Conservation (phyloP, 2,329 filamentous ascomycete species). For the Xylaria sp. region DNA sequence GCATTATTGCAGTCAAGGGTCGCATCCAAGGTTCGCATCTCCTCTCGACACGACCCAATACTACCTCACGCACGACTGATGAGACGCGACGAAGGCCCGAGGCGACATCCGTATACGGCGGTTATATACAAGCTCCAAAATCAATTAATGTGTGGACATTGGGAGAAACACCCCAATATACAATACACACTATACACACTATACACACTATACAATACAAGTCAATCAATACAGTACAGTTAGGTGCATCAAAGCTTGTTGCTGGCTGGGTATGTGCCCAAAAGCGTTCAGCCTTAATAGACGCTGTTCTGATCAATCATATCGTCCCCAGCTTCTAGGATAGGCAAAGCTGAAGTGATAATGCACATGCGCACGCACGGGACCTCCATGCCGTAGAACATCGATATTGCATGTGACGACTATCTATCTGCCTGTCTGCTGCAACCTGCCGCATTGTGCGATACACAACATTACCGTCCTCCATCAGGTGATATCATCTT, state of each 20-base stretch:
- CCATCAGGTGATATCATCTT: slow-evolving; percentile 18
- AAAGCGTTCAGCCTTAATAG: slow-evolving; percentile 13
- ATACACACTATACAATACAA: too few species aligned
- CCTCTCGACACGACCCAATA: background rate
- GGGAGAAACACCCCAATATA: background rate
- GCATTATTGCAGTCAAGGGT: background rate
- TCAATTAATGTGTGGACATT: background rate
- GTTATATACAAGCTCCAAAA: background rate
- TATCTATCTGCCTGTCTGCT: background rate
- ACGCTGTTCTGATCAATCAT: slow-evolving; percentile 13
- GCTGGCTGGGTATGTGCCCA: background rate
- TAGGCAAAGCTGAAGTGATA: slow-evolving; percentile 31
- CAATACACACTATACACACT: too few species aligned
- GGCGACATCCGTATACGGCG: background rate
- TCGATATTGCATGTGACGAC: slow-evolving; percentile 16
- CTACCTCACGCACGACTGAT: background rate
- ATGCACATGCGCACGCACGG: slow-evolving; percentile 27
- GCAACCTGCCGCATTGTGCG: background rate
- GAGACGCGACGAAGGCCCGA: background rate
- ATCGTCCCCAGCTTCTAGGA: slow-evolving; percentile 26
- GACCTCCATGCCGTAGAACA: slow-evolving; percentile 14
- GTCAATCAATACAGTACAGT: too few species aligned
- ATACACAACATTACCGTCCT: background rate
- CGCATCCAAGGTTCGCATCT: background rate
- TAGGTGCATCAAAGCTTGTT: too few species aligned